These are phyloP conservation scores for Claviceps purpurea DNA, from an alignment of 2,329 filamentous ascomycete species.

Conservation along the genomic window DNA sequence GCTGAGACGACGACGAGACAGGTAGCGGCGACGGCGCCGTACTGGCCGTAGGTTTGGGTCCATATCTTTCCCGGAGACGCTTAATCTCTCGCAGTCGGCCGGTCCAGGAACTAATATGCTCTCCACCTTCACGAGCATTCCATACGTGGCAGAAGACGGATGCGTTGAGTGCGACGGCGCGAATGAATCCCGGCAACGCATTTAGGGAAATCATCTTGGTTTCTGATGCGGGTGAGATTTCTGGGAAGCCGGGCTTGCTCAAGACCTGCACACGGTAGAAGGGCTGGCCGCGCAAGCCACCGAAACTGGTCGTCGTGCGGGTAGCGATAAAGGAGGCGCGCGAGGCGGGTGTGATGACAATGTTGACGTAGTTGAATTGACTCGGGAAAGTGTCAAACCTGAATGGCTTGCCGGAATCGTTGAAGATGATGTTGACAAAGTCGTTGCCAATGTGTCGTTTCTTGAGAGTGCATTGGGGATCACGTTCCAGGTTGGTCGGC, in stretches of 20 bases:
- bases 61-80: conserved; percentile 59
- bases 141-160: conserved; percentile 91
- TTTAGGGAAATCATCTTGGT: conserved; percentile 78
- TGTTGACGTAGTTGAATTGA: conserved; percentile 93
- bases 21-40: conserved; percentile 15
- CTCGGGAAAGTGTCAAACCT: conserved; percentile 85
- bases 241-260: conserved; percentile 77
- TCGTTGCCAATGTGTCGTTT: conserved; percentile 96
- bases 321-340: conserved; percentile 61
- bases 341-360: conserved; percentile 84
- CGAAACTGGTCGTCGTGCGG: conserved; percentile 26
- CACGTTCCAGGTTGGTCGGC: conserved; percentile 71
- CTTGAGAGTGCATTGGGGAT: conserved; percentile 67
- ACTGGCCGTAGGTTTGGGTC: conserved; percentile 23
- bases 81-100: conserved; percentile 76
- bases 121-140: conserved; percentile 61
- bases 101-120: conserved; percentile 82
- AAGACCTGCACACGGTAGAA: conserved; percentile 89
- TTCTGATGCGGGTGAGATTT: conserved; percentile 79
- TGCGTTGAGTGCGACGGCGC: conserved; percentile 81
- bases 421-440: conserved; percentile 96
- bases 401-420: conserved; percentile 85
- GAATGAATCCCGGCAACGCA: conserved; percentile 72
- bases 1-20: conserved; percentile 13
- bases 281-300: conserved; percentile 16